Conservation (phyloP, 1,284 basidiomycete genomes). For the Tilletiopsis washingtonensis region DNA sequence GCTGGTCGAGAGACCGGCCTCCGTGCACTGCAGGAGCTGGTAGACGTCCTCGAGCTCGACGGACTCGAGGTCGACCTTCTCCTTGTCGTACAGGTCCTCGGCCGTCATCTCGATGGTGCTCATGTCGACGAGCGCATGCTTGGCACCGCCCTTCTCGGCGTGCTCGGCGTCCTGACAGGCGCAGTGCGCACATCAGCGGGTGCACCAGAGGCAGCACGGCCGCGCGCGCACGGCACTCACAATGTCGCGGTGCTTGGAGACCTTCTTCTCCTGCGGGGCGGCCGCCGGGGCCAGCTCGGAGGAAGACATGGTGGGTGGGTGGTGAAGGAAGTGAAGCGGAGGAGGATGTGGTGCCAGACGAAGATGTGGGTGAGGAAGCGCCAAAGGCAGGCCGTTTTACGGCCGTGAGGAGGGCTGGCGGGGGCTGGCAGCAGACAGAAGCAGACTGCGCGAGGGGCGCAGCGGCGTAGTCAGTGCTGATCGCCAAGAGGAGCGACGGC, state of each 20-base stretch:
- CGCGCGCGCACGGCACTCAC: background rate
- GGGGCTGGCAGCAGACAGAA: no score
- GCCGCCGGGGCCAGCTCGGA: background rate
- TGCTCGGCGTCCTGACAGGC: constrained; percentile 23
- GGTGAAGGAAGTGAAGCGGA: background rate
- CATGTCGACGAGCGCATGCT: constrained; percentile 49
- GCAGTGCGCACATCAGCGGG: background rate
- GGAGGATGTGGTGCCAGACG: background rate
- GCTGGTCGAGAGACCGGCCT: constrained; percentile 65
- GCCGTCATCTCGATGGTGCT: constrained; percentile 72
- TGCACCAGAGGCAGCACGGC: background rate
- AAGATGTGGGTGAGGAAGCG: background rate
- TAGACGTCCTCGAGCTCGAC: constrained; percentile 95
- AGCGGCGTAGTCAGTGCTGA: no score
- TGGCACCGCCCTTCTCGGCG: constrained; percentile 20
- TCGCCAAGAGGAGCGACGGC: no score
- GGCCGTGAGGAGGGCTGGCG: no score
- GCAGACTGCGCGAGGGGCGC: no score
- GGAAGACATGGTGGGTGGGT: background rate
- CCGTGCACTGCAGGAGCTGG: constrained; percentile 79
- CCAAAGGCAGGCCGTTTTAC: no score
- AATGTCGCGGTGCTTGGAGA: constrained; percentile 28
- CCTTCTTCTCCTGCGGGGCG: constrained; percentile 20
- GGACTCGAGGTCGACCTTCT: constrained; percentile 97
- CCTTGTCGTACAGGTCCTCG: constrained; percentile 93